Evolutionary conservation across 345 rosid genomes (phyloP).

Genomic region (Syzygium grande): DNA sequence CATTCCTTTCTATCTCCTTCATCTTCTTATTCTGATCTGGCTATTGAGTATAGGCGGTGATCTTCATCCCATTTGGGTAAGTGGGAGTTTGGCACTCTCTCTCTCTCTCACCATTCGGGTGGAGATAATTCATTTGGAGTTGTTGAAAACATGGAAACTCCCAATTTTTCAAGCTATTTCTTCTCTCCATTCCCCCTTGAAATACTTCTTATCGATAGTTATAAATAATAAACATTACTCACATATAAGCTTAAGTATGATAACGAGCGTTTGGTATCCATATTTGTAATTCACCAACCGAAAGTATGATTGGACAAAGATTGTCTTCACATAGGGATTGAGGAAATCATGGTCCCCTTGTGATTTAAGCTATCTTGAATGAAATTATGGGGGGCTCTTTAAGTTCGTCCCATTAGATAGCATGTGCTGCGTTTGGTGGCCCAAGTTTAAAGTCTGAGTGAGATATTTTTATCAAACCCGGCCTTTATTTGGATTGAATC

Average conservation of each 20-base stretch:
- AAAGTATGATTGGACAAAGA: not conserved
- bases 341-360: not conserved
- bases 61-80: not conserved
- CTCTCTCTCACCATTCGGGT: not conserved
- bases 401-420: not conserved
- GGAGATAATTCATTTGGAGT: not conserved
- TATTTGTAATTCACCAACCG: not conserved
- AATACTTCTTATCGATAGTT: not conserved
- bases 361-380: not conserved
- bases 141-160: not conserved
- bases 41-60: not conserved
- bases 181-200: not conserved
- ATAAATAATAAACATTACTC: not conserved
- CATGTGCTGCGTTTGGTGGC: not conserved
- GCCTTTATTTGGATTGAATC: not conserved
- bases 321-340: not conserved
- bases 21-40: not conserved
- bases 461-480: not conserved
- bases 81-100: not conserved
- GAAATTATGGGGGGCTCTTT: not conserved
- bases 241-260: not conserved
- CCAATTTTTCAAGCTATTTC: not conserved
- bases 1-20: not conserved
- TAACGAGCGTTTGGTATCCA: rapidly evolving
- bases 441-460: not conserved